phyloP scores from a whole-genome alignment of 139 green algal species.

The Gonium pectorale region DNA sequence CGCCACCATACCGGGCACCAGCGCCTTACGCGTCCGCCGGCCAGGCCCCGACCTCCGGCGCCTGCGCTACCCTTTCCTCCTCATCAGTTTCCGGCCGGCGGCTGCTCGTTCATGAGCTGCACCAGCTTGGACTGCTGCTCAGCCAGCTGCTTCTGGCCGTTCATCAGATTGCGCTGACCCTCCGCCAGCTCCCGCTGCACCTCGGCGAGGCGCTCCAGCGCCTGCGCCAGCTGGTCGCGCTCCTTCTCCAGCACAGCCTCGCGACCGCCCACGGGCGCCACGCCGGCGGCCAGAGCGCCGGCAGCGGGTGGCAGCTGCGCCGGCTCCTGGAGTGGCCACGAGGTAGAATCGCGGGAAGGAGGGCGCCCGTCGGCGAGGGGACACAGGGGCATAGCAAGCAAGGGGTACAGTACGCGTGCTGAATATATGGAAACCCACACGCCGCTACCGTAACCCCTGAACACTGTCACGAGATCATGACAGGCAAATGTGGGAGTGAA shows the following conservation, averaged over 20 bases:
- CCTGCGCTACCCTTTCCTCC: neutral
- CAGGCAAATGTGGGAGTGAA: too few relatives aligned
- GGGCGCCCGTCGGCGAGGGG: neutral
- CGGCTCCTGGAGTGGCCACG: too few relatives aligned
- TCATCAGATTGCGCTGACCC: conserved; percentile 79
- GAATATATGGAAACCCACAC: too few relatives aligned
- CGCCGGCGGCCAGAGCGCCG: neutral
- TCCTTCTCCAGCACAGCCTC: conserved; percentile 66
- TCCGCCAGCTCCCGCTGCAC: conserved; percentile 81
- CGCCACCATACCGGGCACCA: too few relatives aligned
- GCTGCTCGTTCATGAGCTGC: conserved; percentile 58
- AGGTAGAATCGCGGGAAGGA: too few relatives aligned
- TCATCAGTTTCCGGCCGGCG: neutral
- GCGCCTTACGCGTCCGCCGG: too few relatives aligned
- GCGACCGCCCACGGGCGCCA: neutral
- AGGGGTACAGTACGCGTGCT: too few relatives aligned
- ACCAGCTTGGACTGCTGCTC: conserved; percentile 80
- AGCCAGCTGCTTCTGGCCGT: conserved; percentile 76
- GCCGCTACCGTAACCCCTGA: too few relatives aligned
- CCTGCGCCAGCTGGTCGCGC: conserved; percentile 68
- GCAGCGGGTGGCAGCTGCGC: neutral
- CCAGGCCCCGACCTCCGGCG: too few relatives aligned
- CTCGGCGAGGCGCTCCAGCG: conserved; percentile 75
- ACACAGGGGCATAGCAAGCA: neutral
- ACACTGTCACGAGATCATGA: too few relatives aligned